Evolutionary conservation across 768 basidiomycete species (phyloP).

Genomic region (Phylloporus sp.): DNA sequence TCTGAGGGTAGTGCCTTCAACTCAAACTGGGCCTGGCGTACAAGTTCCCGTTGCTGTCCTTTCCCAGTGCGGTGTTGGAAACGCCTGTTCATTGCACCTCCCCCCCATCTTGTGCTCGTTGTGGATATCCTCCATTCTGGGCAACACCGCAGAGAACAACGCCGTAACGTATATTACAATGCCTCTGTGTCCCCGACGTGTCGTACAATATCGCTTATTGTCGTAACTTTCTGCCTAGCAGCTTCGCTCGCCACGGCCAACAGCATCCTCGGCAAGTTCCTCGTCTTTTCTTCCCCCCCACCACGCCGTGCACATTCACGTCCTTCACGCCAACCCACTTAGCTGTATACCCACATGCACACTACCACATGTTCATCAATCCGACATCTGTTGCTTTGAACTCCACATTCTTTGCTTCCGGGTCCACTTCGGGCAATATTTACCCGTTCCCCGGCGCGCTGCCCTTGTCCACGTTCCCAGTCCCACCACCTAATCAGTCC

Average conservation of each 20-base stretch:
- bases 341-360: slow-evolving; percentile 24
- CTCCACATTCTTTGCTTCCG: slow-evolving; percentile 8
- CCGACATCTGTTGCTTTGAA: slow-evolving; percentile 19
- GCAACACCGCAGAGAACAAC: slow-evolving; percentile 9
- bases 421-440: slow-evolving; percentile 4
- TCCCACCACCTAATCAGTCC: slow-evolving; percentile 8
- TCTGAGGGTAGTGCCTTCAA: too few relatives aligned
- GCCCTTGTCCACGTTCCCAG: slow-evolving; percentile 17
- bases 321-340: slow-evolving; percentile 21
- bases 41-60: slow-evolving; percentile 3
- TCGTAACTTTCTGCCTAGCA: slow-evolving; percentile 9
- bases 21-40: too few relatives aligned
- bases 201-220: slow-evolving; percentile 21
- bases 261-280: slow-evolving; percentile 9
- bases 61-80: slow-evolving; percentile 14
- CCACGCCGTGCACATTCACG: slow-evolving; percentile 20
- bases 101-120: neutral
- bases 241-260: slow-evolving; percentile 1
- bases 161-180: slow-evolving; percentile 7
- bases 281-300: slow-evolving; percentile 13
- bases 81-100: slow-evolving; percentile 5
- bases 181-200: slow-evolving; percentile 4
- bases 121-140: slow-evolving; percentile 1
- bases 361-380: slow-evolving; percentile 26
- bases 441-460: slow-evolving; percentile 12